A percentile compares a stretch with the other conserved stretches of the same genome.
Evolutionary conservation across 257 asterid species (phyloP).

Genomic region (Orobanche coerulescens): DNA sequence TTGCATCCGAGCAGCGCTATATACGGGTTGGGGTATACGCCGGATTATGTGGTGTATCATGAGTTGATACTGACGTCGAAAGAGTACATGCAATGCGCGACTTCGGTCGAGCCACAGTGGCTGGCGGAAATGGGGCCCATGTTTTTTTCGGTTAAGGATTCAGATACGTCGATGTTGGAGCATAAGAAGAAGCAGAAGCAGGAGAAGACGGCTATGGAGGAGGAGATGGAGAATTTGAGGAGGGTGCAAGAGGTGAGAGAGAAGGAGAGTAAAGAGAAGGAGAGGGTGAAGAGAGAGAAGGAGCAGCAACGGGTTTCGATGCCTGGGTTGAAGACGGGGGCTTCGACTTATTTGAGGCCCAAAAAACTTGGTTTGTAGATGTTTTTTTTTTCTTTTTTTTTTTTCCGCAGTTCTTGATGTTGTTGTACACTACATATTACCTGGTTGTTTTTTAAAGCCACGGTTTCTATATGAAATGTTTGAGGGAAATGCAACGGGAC

Average conservation of each 20-base stretch:
- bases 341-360: slow-evolving; percentile 70
- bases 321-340: slow-evolving; percentile 74
- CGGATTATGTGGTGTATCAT: slow-evolving; percentile 89
- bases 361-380: slow-evolving; percentile 65
- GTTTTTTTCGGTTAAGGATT: slow-evolving; percentile 92
- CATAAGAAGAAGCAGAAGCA: slow-evolving; percentile 85
- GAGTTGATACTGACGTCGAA: slow-evolving; percentile 75
- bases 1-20: slow-evolving; percentile 92
- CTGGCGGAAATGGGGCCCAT: slow-evolving; percentile 93
- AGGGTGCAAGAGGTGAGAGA: slow-evolving; percentile 45
- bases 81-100: slow-evolving; percentile 93
- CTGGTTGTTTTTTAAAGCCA: not conserved
- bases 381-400: not conserved
- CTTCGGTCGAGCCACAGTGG: slow-evolving; percentile 94
- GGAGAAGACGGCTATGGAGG: slow-evolving; percentile 92
- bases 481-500: too few species aligned
- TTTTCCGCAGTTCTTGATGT: too few species aligned
- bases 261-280: slow-evolving; percentile 43
- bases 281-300: slow-evolving; percentile 55
- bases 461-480: too few species aligned
- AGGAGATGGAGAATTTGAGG: slow-evolving; percentile 89
- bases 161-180: slow-evolving; percentile 75
- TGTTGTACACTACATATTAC: not conserved
- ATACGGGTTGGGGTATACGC: slow-evolving; percentile 83
- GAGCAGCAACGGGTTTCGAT: slow-evolving; percentile 59